Evolutionary conservation across 2,329 filamentous ascomycete species (phyloP), one percentile per base, ranked within the genome.

Genomic region (Ciborinia camelliae): DNA sequence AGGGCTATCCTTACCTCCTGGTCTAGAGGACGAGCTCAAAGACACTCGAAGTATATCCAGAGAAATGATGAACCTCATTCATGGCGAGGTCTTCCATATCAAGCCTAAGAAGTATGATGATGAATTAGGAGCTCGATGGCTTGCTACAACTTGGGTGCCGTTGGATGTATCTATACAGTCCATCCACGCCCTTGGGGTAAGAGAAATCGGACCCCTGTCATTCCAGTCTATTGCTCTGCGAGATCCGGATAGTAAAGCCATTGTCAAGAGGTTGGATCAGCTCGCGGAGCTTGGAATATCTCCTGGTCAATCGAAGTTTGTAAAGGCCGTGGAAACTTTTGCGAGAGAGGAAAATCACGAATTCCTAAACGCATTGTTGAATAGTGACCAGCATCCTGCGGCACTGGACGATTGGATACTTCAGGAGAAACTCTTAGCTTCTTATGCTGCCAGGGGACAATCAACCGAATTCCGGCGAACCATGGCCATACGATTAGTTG

Each of bases 181-280:
- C 8, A 79, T 95, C 23, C 81, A 84, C 64, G 85, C 90, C 71
- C 84, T 96, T 60, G 90, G 90, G 2, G 79, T 96, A 6, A 81
- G 85, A 55, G 79, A 81, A 43, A 88, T 97, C 67, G 92, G 92
- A 0, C 89, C 92, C 0, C 78, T 89, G 23, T 90, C 91, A 4
- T 75, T 97, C 26, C 89, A 92, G 68, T 88, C 93, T 53, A 86
- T 97, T 75, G 91, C 88, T 4, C 76, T 89, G 14, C 83, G 90
- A 71, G 85, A 90, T 61, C 75, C 79, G 1, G 82, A 82, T 12
- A 75, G 85, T 0, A 77, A 81, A 39, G 82, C 81, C 8, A 79
- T 95, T n/a, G 72, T 80, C 30, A 74, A 78, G 0, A 84, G 86
- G 39, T 81, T 96, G 32, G 75, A 81, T 32, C 81, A 86, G 62